A percentile compares a stretch with the other conserved stretches of the same genome.
Evolutionary conservation across 1,284 basidiomycete species (phyloP).

Genomic region (Ustilago esculenta): DNA sequence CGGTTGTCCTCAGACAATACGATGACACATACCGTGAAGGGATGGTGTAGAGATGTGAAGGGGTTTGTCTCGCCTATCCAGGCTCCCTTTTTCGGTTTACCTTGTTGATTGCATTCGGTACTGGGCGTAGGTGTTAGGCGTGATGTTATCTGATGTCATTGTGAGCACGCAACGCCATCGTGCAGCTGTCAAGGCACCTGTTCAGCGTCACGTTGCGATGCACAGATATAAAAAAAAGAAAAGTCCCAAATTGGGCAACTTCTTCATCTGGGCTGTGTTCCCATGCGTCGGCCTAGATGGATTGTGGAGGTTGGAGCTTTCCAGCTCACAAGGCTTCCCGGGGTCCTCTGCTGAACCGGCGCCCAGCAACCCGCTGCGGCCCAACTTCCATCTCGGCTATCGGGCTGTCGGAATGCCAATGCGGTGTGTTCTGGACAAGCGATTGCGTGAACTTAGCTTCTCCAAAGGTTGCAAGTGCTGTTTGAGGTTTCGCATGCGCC

Average conservation of each 20-base stretch:
- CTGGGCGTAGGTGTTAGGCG: neutral
- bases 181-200: conserved; percentile 9
- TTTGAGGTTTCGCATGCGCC: too few relatives aligned
- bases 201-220: conserved; percentile 9
- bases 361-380: too few relatives aligned
- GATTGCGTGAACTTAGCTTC: conserved; percentile 12
- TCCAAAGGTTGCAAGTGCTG: too few relatives aligned
- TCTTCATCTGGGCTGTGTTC: conserved; percentile 3
- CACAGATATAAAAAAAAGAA: neutral
- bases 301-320: conserved; percentile 25
- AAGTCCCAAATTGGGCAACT: neutral
- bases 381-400: conserved; percentile 14
- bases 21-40: too few relatives aligned
- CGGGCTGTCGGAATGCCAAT: neutral
- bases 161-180: conserved; percentile 1
- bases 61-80: too few relatives aligned
- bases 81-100: neutral
- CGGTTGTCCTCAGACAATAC: too few relatives aligned
- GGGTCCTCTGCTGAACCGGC: neutral
- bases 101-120: neutral
- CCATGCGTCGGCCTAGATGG: conserved; percentile 1
- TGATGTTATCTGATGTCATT: conserved; percentile 21
- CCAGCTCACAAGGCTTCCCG: neutral
- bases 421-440: neutral
- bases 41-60: too few relatives aligned